Conservation (phyloP, 1,284 basidiomycete genomes). For the Cerrena zonata region DNA sequence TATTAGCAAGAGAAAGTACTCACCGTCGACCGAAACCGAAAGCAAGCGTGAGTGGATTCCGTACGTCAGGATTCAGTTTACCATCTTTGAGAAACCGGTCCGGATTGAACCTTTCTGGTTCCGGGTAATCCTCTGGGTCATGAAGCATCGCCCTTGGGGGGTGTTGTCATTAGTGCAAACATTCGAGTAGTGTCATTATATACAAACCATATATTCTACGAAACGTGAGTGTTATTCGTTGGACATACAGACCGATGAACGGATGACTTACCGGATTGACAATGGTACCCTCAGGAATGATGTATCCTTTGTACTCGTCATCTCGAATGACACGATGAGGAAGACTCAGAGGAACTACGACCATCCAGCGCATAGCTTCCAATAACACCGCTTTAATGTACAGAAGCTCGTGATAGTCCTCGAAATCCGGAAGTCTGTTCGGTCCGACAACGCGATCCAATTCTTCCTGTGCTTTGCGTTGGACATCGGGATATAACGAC, state of each 20-base stretch:
- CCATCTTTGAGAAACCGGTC: conserved; percentile 18
- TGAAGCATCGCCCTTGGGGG: conserved; percentile 11
- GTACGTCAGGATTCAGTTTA: too few species aligned
- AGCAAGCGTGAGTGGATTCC: too few species aligned
- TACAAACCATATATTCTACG: too few species aligned
- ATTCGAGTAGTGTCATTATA: too few species aligned
- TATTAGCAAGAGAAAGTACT: too few species aligned
- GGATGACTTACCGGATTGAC: too few species aligned
- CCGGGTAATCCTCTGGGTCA: conserved; percentile 10
- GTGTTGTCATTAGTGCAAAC: too few species aligned
- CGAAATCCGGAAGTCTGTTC: conserved; percentile 8
- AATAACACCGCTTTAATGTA: not conserved
- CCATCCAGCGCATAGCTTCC: not conserved
- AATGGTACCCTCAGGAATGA: conserved; percentile 22
- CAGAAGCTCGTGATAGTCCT: not conserved
- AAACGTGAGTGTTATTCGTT: too few species aligned
- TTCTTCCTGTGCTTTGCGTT: conserved; percentile 23
- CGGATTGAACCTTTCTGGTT: too few species aligned
- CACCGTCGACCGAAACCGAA: conserved; percentile 21
- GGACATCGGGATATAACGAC: conserved; percentile 5
- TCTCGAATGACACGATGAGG: conserved; percentile 13
- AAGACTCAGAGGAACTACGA: conserved; percentile 1
- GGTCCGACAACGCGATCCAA: conserved; percentile 18
- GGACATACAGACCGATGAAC: too few species aligned
- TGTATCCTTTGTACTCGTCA: conserved; percentile 22